These are phyloP conservation scores for Penicillium fuscoglaucum DNA, from an alignment of 2,329 filamentous ascomycete genomes.

Conservation along the genomic window DNA sequence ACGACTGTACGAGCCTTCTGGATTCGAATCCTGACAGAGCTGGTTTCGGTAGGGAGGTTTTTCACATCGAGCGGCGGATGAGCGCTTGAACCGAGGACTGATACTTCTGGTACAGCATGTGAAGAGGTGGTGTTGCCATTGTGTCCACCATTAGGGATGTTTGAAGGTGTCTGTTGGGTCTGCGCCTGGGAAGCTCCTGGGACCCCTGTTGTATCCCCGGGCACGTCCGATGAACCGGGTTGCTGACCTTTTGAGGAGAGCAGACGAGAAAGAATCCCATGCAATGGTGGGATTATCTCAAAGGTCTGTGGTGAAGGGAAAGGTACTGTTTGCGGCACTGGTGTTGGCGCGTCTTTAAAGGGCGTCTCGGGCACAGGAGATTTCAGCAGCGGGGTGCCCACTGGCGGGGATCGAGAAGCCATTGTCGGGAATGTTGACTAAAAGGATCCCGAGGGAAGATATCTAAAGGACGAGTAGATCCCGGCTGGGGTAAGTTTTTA, in stretches of 20 bases:
- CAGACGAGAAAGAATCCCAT: slow-evolving; percentile 73
- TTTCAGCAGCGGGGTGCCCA: slow-evolving; percentile 47
- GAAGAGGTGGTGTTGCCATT: slow-evolving; percentile 27
- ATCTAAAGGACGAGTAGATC: slow-evolving; percentile 20
- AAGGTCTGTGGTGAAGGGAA: slow-evolving; percentile 78
- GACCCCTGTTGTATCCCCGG: slow-evolving; percentile 28
- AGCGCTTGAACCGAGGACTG: slow-evolving; percentile 28
- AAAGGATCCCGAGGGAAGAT: slow-evolving; percentile 17
- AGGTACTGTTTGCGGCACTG: slow-evolving; percentile 51
- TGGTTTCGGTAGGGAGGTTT: slow-evolving; percentile 75
- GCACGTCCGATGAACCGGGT: slow-evolving; percentile 27
- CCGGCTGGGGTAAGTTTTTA: slow-evolving; percentile 31
- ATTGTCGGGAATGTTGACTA: slow-evolving; percentile 26
- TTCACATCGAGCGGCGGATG: slow-evolving; percentile 62
- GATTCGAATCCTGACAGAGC: slow-evolving; percentile 78
- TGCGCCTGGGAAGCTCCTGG: slow-evolving; percentile 28
- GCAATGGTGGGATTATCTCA: slow-evolving; percentile 80
- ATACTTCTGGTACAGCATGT: slow-evolving; percentile 29
- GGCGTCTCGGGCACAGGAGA: slow-evolving; percentile 39
- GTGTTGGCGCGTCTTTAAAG: slow-evolving; percentile 28
- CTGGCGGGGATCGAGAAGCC: slow-evolving; percentile 38
- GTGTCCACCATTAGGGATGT: slow-evolving; percentile 22
- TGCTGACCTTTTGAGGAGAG: slow-evolving; percentile 52
- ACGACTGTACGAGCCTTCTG: slow-evolving; percentile 66
- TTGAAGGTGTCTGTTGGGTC: slow-evolving; percentile 30